Base-by-base conservation (phyloP, 345 rosid species). In the Melastoma malabathricum region DNA sequence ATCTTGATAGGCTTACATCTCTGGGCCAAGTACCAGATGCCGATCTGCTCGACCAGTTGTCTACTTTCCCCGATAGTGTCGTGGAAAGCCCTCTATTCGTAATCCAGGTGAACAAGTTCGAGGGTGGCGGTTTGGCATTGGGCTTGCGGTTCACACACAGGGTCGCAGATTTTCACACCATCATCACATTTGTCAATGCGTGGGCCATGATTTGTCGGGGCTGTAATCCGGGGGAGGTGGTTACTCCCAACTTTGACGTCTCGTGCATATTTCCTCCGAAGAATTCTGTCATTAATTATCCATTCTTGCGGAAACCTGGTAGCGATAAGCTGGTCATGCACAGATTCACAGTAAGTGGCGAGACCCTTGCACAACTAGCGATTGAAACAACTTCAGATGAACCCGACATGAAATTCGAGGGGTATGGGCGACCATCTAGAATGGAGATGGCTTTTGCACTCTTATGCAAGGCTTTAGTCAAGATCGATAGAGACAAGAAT, bases 171-270 rank as follows among this genome's bases (percentile, higher is more conserved):
- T 65, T 57, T 22, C 60, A 43, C 22, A 59, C 69, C 13, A 10
- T 59, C 0, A 47, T 47, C n/a, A 4, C 47, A 6, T 58, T 68
- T 49, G 2, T 64, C 14, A 50, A 43, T 14, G 64, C 43, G 8
- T 68, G 77, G 73, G 64, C 68, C 25, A 29, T 13, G 14, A 44
- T 47, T 12, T 60, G 59, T 43, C 55, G 53, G 15, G 56, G 65
- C 16, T 8, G 22, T 34, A 22, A 22, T 22, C 6, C 43, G 9
- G 25, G 15, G 5, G 57, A 43, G 0, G 43, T 10, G 9, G 19
- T 0, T 4, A 23, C 10, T n/a, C 60, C 38, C 0, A 5, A n/a
- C 18, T 47, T 57, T 14, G 52, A 57, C 22, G 14, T 31, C 12
- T 31, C 52, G 13, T 13, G 27, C 8, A 16, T 47, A 15, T 19